Evolutionary conservation across 768 basidiomycete species (phyloP).

Genomic region (Lyophyllum atratum): DNA sequence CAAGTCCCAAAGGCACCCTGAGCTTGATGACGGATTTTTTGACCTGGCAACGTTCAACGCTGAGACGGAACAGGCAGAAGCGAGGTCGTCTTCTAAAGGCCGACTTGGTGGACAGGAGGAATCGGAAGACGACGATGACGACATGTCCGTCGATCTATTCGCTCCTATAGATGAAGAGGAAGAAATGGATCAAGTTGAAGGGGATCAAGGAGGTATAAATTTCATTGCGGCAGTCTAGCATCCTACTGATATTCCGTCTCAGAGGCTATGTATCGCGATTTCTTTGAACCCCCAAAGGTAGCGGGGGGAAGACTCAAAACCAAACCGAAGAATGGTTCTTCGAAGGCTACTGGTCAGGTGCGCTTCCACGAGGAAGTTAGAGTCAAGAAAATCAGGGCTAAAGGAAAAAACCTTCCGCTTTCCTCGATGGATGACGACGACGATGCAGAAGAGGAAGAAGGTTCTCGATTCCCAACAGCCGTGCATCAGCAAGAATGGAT

Average conservation of each 20-base stretch:
- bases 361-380: slow-evolving; percentile 82
- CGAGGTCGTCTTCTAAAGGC: slow-evolving; percentile 60
- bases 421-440: slow-evolving; percentile 44
- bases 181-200: slow-evolving; percentile 48
- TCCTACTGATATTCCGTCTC: slow-evolving; percentile 7
- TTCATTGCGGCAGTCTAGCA: background rate
- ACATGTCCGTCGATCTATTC: slow-evolving; percentile 66
- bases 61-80: slow-evolving; percentile 79
- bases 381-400: slow-evolving; percentile 78
- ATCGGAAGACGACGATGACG: slow-evolving; percentile 52
- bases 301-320: slow-evolving; percentile 17
- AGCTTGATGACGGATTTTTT: slow-evolving; percentile 91
- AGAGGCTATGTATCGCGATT: slow-evolving; percentile 77
- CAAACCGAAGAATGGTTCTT: slow-evolving; percentile 18
- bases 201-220: slow-evolving; percentile 41
- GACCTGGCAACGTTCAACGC: slow-evolving; percentile 85
- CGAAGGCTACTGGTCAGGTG: slow-evolving; percentile 46
- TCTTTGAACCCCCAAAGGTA: slow-evolving; percentile 67
- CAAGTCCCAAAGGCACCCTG: slow-evolving; percentile 23
- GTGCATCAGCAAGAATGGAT: slow-evolving; percentile 11
- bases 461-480: background rate
- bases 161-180: slow-evolving; percentile 52
- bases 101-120: slow-evolving; percentile 51
- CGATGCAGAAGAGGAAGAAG: slow-evolving; percentile 34
- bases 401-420: slow-evolving; percentile 65